phyloP scores from a whole-genome alignment of 2,329 filamentous ascomycete species.

The Trichoderma guizhouense region DNA sequence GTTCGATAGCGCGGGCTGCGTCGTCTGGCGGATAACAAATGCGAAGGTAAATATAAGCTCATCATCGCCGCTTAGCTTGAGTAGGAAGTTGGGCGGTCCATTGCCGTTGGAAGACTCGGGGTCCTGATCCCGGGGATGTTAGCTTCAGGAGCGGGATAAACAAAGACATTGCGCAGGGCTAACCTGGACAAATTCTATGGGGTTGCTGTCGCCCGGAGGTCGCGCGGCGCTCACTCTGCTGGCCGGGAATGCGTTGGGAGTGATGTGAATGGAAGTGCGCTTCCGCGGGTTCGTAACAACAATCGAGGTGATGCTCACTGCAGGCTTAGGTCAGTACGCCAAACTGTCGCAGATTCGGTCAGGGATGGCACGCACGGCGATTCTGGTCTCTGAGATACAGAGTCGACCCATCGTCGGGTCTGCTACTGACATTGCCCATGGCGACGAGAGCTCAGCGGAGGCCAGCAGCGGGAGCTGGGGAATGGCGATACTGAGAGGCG shows the following conservation, averaged over 20 bases:
- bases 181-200: slow-evolving; percentile 92
- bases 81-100: slow-evolving; percentile 67
- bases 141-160: slow-evolving; percentile 17
- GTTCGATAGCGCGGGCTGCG: slow-evolving; percentile 31
- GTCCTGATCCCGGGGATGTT: slow-evolving; percentile 56
- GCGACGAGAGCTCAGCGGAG: slow-evolving; percentile 32
- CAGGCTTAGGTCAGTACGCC: slow-evolving; percentile 22
- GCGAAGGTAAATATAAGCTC: slow-evolving; percentile 92
- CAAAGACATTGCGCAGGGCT: slow-evolving; percentile 28
- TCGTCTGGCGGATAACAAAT: slow-evolving; percentile 67
- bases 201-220: slow-evolving; percentile 67
- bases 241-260: slow-evolving; percentile 85
- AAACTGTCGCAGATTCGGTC: background rate
- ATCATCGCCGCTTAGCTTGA: slow-evolving; percentile 86
- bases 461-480: background rate
- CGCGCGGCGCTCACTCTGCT: slow-evolving; percentile 71
- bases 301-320: slow-evolving; percentile 85
- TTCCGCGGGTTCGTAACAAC: slow-evolving; percentile 76
- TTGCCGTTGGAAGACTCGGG: slow-evolving; percentile 57
- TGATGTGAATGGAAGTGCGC: slow-evolving; percentile 71
- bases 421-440: slow-evolving; percentile 93
- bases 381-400: slow-evolving; percentile 89
- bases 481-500: slow-evolving; percentile 17
- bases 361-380: slow-evolving; percentile 62
- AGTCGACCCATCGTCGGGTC: slow-evolving; percentile 74